Evolutionary conservation across 352 stramenopile genomes (phyloP).

Genomic region (Aphanomyces invadans): DNA sequence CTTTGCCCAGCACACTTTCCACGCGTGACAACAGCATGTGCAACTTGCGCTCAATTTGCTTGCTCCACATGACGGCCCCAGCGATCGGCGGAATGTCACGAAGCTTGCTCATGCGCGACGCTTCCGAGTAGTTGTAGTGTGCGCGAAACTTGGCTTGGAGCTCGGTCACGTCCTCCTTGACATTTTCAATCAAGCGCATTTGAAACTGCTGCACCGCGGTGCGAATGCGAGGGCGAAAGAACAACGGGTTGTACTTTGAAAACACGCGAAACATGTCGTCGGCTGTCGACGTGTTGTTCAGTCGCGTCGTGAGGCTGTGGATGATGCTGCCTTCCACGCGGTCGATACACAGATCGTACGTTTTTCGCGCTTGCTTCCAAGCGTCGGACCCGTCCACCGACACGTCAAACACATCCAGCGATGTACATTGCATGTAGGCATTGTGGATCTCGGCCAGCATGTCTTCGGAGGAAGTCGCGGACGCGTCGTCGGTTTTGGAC

Average conservation of each 20-base stretch:
- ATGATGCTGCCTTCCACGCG: conserved; percentile 89
- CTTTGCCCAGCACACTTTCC: conserved; percentile 92
- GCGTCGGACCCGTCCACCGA: conserved; percentile 66
- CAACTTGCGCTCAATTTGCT: conserved; percentile 99
- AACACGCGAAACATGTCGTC: conserved; percentile 97
- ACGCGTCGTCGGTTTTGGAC: conserved; percentile 41
- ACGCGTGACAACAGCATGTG: conserved; percentile 94
- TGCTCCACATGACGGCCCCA: conserved; percentile 98
- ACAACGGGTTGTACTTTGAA: conserved; percentile 96
- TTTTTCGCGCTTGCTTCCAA: conserved; percentile 83
- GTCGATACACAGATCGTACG: conserved; percentile 89
- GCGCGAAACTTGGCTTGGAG: conserved; percentile 93
- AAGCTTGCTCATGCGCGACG: conserved; percentile 89
- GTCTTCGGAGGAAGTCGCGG: conserved; percentile 53
- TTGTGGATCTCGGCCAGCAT: conserved; percentile 82
- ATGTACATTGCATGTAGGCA: conserved; percentile 77
- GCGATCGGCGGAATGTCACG: conserved; percentile 96
- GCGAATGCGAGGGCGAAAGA: conserved; percentile 92
- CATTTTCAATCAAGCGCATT: conserved; percentile 97
- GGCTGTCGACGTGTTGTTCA: conserved; percentile 86
- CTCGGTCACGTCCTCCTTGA: conserved; percentile 94
- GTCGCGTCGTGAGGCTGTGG: conserved; percentile 74
- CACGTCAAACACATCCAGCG: conserved; percentile 78
- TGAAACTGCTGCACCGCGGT: conserved; percentile 98
- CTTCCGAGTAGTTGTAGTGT: conserved; percentile 95